Evolutionary conservation across 345 rosid genomes (phyloP), one percentile per base, ranked within the genome.

Genomic region (Bretschneidera sinensis): DNA sequence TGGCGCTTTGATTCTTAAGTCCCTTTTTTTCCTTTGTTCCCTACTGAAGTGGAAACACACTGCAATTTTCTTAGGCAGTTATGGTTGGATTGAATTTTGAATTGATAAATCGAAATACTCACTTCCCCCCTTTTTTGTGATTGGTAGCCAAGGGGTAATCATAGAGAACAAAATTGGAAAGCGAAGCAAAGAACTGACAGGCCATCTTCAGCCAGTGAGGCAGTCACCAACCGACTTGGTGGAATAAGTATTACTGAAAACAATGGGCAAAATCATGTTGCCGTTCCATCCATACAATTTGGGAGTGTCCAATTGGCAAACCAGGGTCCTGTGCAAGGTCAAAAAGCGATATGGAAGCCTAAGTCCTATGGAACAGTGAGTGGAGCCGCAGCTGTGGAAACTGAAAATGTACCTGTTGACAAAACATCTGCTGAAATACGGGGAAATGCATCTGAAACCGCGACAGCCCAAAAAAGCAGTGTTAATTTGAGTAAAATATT

Each of bases 281-380:
- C 71, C 17, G 34, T 48, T 59, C 52, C 64, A 8, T 43, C 64
- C 0, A 21, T 54, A 21, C 78, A 62, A 55, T 33, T 20, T 61
- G 69, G 79, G 18, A 61, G 24, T 24, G 28, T 54, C 47, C 78
- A 67, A 15, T 14, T 17, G 18, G 60, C 48, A 25, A 66, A 57
- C 48, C 63, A 39, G 16, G 50, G 59, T 59, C 31, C 63, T 24
- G n/a, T 24, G 31, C 71, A 47, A 8, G 76, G 61, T 34, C 69
- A 72, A 58, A 64, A 74, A 23, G 64, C 71, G 24, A 21, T 86
- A 22, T 74, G 85, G 87, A 78, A 64, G 53, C 81, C 89, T 31
- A 78, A 79, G 74, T 70, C 87, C 6, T 81, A 81, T 65, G 83
- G 83, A 60, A 83, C 91, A 1, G 69, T 74, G 8, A 72, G 75